phyloP scores from a whole-genome alignment of 305 asterid species.

The Withania somnifera region DNA sequence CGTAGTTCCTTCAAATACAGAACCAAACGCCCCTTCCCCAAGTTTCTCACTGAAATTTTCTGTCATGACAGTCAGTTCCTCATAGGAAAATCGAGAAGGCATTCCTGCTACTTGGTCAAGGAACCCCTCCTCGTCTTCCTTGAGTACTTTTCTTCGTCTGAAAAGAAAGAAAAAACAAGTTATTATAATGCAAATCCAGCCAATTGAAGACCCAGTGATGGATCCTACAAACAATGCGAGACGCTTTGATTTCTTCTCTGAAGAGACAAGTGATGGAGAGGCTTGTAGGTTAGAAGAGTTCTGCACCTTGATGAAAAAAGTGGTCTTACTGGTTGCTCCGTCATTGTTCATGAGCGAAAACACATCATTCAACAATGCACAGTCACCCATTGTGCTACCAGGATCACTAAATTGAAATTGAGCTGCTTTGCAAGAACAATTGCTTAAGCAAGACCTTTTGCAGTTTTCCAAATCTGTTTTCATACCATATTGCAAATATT shows the following conservation, averaged over 20 bases:
- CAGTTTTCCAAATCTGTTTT: constrained; percentile 1
- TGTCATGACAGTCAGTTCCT: not conserved
- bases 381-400: not conserved
- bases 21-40: constrained; percentile 16
- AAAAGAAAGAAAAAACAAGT: not conserved
- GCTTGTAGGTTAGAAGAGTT: not conserved
- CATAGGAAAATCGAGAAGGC: constrained; percentile 3
- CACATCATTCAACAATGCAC: not conserved
- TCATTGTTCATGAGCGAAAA: not conserved
- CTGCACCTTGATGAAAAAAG: constrained; percentile 5
- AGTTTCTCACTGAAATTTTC: constrained; percentile 2
- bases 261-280: not conserved
- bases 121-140: not conserved
- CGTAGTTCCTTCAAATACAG: constrained; percentile 9
- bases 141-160: not conserved
- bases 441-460: not conserved
- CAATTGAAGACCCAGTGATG: not conserved
- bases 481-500: not conserved
- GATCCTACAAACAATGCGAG: not conserved
- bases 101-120: constrained; percentile 12
- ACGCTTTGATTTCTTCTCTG: not conserved
- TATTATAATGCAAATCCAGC: not conserved
- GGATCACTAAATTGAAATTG: not conserved
- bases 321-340: not conserved
- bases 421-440: constrained; percentile 12